phyloP scores from a whole-genome alignment of 306 rosid genomes.

The Lathyrus sativus region DNA sequence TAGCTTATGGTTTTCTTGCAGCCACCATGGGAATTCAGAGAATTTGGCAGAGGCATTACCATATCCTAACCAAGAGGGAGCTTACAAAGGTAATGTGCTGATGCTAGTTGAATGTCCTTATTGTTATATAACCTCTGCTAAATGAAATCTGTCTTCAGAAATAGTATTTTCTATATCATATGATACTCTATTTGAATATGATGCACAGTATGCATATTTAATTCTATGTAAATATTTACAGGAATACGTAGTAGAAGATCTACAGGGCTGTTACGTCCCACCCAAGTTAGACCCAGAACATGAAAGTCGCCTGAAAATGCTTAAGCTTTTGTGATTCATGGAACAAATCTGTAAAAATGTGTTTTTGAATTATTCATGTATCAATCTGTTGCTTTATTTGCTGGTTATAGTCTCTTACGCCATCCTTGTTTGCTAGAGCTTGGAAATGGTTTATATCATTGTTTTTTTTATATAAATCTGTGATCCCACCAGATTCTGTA shows the following conservation, averaged over 20 bases:
- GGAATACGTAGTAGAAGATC: conserved; percentile 97
- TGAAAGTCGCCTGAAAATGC: conserved; percentile 93
- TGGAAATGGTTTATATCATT: conserved; percentile 31
- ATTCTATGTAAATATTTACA: conserved; percentile 40
- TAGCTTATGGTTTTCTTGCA: conserved; percentile 96
- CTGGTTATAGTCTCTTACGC: conserved; percentile 30
- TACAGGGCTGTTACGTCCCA: conserved; percentile 71
- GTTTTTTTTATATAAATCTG: conserved; percentile 26
- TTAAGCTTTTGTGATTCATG: conserved; percentile 62
- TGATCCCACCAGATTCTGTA: conserved; percentile 34
- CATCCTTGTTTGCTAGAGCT: conserved; percentile 36
- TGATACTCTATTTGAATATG: conserved; percentile 23
- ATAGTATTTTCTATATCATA: conserved; percentile 12
- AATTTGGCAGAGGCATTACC: conserved; percentile 99
- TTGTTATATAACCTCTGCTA: conserved; percentile 15
- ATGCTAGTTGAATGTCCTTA: not conserved
- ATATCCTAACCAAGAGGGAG: conserved; percentile 95
- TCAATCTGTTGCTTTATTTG: conserved; percentile 18
- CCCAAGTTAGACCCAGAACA: conserved; percentile 91
- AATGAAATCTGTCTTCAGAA: conserved; percentile 6
- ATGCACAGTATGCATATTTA: conserved; percentile 1
- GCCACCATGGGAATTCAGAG: conserved; percentile 97
- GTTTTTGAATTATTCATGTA: conserved; percentile 19
- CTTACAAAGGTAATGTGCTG: conserved; percentile 72
- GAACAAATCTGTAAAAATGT: conserved; percentile 36